Conservation (phyloP, 139 green algal genomes). For the Chlorella ohadii region DNA sequence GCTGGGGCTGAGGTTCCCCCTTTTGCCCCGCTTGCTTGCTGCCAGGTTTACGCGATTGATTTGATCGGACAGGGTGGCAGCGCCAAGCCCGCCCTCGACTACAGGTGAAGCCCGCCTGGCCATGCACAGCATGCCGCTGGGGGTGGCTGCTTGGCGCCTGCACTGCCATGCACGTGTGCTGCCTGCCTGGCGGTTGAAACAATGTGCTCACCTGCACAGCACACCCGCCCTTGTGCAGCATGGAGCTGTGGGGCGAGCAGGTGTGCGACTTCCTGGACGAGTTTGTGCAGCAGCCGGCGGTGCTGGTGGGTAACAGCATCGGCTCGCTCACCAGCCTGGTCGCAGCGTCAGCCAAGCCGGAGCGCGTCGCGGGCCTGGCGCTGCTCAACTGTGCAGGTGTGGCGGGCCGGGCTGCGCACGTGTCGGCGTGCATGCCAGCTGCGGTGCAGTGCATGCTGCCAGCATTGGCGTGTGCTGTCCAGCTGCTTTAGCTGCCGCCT, state of each 20-base stretch:
- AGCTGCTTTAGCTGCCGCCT: too few species aligned
- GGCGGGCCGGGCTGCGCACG: too few species aligned
- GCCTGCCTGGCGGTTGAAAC: too few species aligned
- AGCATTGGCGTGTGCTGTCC: too few species aligned
- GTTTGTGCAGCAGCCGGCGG: slow-evolving; percentile 28
- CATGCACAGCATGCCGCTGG: slow-evolving; percentile 33
- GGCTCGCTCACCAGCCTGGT: slow-evolving; percentile 35
- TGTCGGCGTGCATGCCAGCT: too few species aligned
- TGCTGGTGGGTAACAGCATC: slow-evolving; percentile 39
- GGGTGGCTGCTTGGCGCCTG: neutral
- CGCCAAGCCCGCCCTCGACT: slow-evolving; percentile 42
- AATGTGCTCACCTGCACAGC: too few species aligned
- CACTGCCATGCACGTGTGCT: too few species aligned
- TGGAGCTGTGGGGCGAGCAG: slow-evolving; percentile 47
- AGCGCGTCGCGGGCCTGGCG: slow-evolving; percentile 57
- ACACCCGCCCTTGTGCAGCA: neutral
- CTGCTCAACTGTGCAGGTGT: slow-evolving; percentile 81
- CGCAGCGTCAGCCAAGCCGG: slow-evolving; percentile 11
- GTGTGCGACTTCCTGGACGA: slow-evolving; percentile 44
- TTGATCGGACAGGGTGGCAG: slow-evolving; percentile 38
- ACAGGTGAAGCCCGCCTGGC: neutral
- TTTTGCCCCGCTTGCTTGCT: too few species aligned
- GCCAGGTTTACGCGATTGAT: slow-evolving; percentile 37
- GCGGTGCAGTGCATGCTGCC: too few species aligned
- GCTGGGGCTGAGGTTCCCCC: too few species aligned